A percentile compares a stretch with the other conserved stretches of the same genome.
These are phyloP conservation scores for Mucor sp. DNA, from an alignment of 371 early-diverging fungal genomes.

Conservation along the genomic window DNA sequence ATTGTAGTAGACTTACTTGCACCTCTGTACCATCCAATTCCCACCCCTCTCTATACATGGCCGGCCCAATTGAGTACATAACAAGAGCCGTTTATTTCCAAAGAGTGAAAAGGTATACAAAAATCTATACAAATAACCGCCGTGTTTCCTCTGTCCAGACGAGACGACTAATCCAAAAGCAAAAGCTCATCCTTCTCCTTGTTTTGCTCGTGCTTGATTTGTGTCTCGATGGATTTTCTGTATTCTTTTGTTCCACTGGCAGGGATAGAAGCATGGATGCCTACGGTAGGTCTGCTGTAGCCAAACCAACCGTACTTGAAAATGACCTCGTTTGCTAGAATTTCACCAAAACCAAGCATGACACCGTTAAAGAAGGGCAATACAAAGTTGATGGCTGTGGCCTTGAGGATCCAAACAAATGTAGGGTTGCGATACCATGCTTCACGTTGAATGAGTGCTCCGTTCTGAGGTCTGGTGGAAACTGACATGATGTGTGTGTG, in stretches of 20 bases:
- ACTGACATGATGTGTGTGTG: background rate
- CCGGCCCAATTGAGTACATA: too few species aligned
- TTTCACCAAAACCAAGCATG: slow-evolving; percentile 85
- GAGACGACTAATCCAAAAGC: background rate
- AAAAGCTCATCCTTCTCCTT: slow-evolving; percentile 11
- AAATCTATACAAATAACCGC: background rate
- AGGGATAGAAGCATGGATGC: slow-evolving; percentile 31
- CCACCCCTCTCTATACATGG: too few species aligned
- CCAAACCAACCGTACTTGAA: slow-evolving; percentile 80
- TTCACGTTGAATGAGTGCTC: slow-evolving; percentile 29
- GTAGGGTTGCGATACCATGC: slow-evolving; percentile 55
- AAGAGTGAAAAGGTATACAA: background rate
- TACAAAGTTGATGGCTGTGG: slow-evolving; percentile 63
- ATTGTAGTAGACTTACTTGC: too few species aligned
- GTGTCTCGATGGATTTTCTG: slow-evolving; percentile 32
- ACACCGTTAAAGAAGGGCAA: slow-evolving; percentile 81
- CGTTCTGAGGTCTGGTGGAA: background rate
- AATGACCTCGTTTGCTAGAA: slow-evolving; percentile 77
- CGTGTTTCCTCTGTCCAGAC: too few species aligned
- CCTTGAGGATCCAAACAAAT: slow-evolving; percentile 41
- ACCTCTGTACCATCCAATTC: too few species aligned
- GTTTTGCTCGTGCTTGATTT: slow-evolving; percentile 33
- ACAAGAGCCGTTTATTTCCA: background rate
- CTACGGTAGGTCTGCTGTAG: slow-evolving; percentile 34
- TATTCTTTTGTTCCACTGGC: slow-evolving; percentile 45